Evolutionary conservation across 2,329 filamentous ascomycete species (phyloP), one percentile per base, ranked within the genome.

Genomic region (Neofusicoccum laricinum): DNA sequence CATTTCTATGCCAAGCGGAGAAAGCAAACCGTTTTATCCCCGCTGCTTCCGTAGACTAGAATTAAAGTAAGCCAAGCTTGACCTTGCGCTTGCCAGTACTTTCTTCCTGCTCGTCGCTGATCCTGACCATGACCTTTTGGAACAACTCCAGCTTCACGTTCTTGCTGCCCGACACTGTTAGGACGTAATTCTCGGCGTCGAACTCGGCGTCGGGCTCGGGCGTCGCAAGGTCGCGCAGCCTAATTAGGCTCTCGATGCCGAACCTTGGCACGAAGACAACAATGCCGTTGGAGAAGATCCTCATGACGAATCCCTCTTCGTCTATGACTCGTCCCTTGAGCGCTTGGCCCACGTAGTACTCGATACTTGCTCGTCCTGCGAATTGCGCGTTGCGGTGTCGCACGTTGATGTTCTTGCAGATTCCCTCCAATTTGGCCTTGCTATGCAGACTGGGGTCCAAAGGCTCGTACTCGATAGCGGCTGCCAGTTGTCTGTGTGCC

Each of bases 321-420:
- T 93, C 89, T 7, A 88, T 79, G 15, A 86, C 82, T 62, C 86
- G 82, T 10, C 86, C 92, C 80, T 95, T 95, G 64, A 99, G 88
- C 12, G 94, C 93, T 80, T 99, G 95, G 0, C 95, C 95, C 55
- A 99, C 95, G 75, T 98, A 99, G 81, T 98, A 99, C 71, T 97
- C 93, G 67, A 99, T 93, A 70, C 90, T 95, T 30, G 95, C 94
- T 66, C 95, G 88, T 40, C 94, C 94, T 2, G 95, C 95, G 79
- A 96, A 90, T 79, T 99, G 95, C 36, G 95, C 95, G 77, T 99
- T 99, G 73, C 95, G 92, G 78, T 99, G 95, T 7, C 95, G 89
- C 65, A 95, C 89, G 77, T 99, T 99, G 85, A 99, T 97, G 80
- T 99, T 99, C 78, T 93, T 93, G 85, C 95, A 98, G 25, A 99